Conservation (phyloP, 2,329 filamentous ascomycete species). For the Penicillium sp. region DNA sequence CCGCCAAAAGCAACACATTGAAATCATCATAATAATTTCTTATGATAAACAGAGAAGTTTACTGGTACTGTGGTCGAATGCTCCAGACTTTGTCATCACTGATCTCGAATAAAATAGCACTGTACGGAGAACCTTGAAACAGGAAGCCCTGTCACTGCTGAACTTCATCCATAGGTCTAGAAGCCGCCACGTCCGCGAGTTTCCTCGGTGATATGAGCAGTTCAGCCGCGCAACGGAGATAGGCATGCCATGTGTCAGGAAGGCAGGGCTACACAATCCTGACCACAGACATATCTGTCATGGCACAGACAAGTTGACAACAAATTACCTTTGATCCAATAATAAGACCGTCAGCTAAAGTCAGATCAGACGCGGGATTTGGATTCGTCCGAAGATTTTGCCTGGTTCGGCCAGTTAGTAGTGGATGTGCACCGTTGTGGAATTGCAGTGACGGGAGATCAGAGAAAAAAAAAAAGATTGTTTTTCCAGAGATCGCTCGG, state of each 20-base stretch:
- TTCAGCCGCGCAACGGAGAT: conserved; percentile 4
- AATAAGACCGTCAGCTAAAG: neutral
- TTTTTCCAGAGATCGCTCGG: neutral
- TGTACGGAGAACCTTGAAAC: neutral
- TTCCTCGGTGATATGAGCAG: neutral
- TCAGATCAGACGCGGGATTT: neutral
- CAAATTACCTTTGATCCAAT: neutral
- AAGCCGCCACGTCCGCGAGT: neutral
- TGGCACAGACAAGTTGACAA: neutral
- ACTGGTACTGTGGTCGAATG: neutral
- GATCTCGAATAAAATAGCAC: neutral
- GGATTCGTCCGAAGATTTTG: neutral
- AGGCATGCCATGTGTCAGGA: neutral
- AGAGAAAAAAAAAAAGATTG: neutral
- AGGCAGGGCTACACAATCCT: neutral
- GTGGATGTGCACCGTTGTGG: neutral
- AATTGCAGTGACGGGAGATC: neutral
- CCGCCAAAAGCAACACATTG: neutral
- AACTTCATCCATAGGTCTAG: conserved; percentile 4
- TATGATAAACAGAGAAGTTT: neutral
- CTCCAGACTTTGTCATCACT: neutral
- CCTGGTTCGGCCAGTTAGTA: neutral
- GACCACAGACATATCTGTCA: too few species aligned
- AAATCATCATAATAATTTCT: too few species aligned
- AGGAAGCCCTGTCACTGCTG: neutral